These are phyloP conservation scores for Hypoxylon sp. DNA, from an alignment of 2,329 filamentous ascomycete species.

Conservation along the genomic window DNA sequence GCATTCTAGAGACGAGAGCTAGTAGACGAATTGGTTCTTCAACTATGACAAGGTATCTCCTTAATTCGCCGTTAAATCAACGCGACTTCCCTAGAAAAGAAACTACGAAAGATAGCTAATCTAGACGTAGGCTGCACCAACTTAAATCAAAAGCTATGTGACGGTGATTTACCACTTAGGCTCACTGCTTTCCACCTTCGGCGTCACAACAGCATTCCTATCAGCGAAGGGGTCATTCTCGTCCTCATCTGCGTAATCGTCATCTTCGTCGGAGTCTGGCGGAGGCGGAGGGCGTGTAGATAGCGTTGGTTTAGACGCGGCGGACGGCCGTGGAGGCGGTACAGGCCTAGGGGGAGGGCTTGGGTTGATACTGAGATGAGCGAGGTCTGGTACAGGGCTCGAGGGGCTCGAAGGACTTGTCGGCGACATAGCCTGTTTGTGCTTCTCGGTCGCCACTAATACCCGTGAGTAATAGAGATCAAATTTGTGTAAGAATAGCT, in stretches of 20 bases:
- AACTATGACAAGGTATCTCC: constrained; percentile 35
- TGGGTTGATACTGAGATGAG: constrained; percentile 60
- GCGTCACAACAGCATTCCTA: constrained; percentile 74
- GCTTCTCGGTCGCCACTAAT: constrained; percentile 69
- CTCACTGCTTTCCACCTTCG: constrained; percentile 58
- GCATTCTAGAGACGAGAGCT: background rate
- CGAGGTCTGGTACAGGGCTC: constrained; percentile 60
- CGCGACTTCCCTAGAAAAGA: background rate
- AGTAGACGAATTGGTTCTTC: constrained; percentile 11
- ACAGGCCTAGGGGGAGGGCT: constrained; percentile 58
- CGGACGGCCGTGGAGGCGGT: constrained; percentile 65
- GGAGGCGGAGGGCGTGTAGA: constrained; percentile 62
- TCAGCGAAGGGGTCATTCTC: constrained; percentile 93
- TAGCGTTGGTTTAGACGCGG: constrained; percentile 65
- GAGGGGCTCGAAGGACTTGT: constrained; percentile 56
- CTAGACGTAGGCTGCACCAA: background rate
- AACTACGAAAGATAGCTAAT: constrained; percentile 1
- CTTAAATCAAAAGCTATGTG: background rate
- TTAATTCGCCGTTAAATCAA: constrained; percentile 14
- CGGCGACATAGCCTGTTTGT: constrained; percentile 64
- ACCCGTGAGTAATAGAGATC: constrained; percentile 45
- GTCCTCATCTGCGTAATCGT: constrained; percentile 77
- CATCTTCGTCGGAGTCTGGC: constrained; percentile 68
- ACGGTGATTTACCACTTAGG: constrained; percentile 53
- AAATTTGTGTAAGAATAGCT: constrained; percentile 46